phyloP scores from a whole-genome alignment of 1,284 basidiomycete genomes.

The Cryptococcus hybrid region DNA sequence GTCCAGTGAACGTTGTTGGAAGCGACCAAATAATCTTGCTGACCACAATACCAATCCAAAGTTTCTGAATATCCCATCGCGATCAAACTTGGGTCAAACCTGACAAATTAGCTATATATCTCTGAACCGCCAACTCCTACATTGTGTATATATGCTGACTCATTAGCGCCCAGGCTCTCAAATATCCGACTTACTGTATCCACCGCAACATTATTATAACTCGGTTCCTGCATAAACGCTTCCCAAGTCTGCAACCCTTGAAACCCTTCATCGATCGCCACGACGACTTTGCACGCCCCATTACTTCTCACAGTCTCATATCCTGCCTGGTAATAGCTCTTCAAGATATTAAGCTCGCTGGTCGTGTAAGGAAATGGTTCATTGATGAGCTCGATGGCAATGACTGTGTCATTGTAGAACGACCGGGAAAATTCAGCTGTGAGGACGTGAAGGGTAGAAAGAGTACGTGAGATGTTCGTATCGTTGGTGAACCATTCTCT shows the following conservation, averaged over 20 bases:
- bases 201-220: constrained; percentile 34
- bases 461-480: constrained; percentile 38
- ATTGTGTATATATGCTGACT: constrained; percentile 61
- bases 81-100: constrained; percentile 28
- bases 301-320: constrained; percentile 26
- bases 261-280: constrained; percentile 78
- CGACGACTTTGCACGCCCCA: constrained; percentile 57
- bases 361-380: constrained; percentile 39
- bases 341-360: constrained; percentile 25
- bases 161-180: background rate
- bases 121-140: constrained; percentile 17
- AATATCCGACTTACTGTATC: constrained; percentile 33
- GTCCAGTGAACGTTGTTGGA: constrained; percentile 63
- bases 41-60: constrained; percentile 58
- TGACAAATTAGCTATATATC: constrained; percentile 3
- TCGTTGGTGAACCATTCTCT: constrained; percentile 39
- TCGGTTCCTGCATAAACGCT: constrained; percentile 59
- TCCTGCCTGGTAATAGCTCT: constrained; percentile 28
- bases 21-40: constrained; percentile 53
- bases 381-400: constrained; percentile 58
- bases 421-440: constrained; percentile 48
- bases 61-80: constrained; percentile 33
- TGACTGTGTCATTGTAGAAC: constrained; percentile 29
- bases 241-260: constrained; percentile 72
- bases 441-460: constrained; percentile 49